phyloP scores from a whole-genome alignment of 257 asterid genomes.

The Solanum etuberosum region DNA sequence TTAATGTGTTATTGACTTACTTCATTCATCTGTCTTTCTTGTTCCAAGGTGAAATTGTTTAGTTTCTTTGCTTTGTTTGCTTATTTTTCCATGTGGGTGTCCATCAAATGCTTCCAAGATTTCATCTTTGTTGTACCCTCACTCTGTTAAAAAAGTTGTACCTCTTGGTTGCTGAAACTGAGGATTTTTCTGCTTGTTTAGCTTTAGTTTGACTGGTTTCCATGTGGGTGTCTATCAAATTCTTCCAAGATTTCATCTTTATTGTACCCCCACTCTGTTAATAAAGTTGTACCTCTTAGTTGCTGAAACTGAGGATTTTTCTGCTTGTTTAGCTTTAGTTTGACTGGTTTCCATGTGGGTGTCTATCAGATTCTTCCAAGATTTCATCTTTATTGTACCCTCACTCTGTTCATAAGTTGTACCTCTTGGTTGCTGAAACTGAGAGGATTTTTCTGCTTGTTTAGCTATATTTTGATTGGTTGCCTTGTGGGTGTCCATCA shows the following conservation, averaged over 20 bases:
- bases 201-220: neutral
- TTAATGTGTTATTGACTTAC: neutral
- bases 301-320: neutral
- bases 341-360: neutral
- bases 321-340: neutral
- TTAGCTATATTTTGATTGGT: neutral
- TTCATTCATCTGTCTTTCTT: neutral
- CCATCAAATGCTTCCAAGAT: neutral
- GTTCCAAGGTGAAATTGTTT: neutral
- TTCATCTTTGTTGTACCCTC: neutral
- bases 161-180: neutral
- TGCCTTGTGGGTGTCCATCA: neutral
- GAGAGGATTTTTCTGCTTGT: neutral
- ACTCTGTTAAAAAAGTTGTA: neutral
- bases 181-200: neutral
- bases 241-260: neutral
- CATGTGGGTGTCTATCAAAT: neutral
- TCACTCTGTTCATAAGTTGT: neutral
- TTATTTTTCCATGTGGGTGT: neutral
- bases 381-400: neutral
- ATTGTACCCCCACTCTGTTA: neutral
- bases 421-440: neutral
- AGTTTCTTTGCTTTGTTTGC: neutral
- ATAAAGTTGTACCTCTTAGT: neutral
- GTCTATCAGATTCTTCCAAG: neutral